Evolutionary conservation across 805 yeast species (phyloP).

Genomic region (Yamadazyma endophytica): DNA sequence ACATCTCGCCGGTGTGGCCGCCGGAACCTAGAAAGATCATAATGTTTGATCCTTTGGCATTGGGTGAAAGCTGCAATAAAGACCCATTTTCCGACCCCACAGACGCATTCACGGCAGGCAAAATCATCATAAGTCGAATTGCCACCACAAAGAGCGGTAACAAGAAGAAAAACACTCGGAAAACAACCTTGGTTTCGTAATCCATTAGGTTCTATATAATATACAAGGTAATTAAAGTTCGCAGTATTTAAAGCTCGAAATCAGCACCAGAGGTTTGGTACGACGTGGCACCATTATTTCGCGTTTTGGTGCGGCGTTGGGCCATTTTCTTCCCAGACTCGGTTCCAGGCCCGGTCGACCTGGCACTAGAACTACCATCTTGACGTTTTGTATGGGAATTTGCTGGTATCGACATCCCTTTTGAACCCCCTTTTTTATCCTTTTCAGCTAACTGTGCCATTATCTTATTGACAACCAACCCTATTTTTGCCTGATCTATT

Average conservation of each 20-base stretch:
- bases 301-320: conserved; percentile 1
- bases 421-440: conserved; percentile 21
- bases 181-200: conserved; percentile 14
- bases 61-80: conserved; percentile 4
- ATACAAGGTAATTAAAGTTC: not conserved
- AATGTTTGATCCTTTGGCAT: conserved; percentile 20
- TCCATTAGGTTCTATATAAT: conserved; percentile 13
- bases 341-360: too few species aligned
- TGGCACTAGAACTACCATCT: too few species aligned
- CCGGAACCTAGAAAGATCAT: conserved; percentile 88
- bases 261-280: conserved; percentile 11
- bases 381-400: too few species aligned
- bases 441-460: conserved; percentile 49
- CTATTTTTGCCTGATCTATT: conserved; percentile 45
- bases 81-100: not conserved
- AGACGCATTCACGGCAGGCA: conserved; percentile 17
- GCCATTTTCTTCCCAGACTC: too few species aligned
- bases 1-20: conserved; percentile 95
- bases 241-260: conserved; percentile 11
- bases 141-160: conserved; percentile 19
- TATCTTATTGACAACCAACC: conserved; percentile 48
- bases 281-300: not conserved
- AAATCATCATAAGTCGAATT: conserved; percentile 18
- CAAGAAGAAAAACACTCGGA: conserved; percentile 3
- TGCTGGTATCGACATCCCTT: too few species aligned